A percentile compares a stretch with the other conserved stretches of the same genome.
Evolutionary conservation across 1,139 yeast genomes (phyloP).

Genomic region (Zygoascus meyerae): DNA sequence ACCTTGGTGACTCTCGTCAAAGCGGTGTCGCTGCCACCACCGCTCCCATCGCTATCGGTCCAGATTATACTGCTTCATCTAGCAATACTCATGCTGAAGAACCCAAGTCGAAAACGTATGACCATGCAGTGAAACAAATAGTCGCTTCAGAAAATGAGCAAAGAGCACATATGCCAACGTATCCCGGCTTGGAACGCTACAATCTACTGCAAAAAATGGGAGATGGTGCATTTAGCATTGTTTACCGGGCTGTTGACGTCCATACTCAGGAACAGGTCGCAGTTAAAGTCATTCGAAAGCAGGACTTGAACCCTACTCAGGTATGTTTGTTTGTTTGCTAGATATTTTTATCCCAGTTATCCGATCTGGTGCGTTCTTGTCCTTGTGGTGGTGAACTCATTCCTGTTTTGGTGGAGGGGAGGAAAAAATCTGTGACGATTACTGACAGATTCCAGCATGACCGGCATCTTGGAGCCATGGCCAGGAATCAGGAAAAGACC

Average conservation of each 20-base stretch:
- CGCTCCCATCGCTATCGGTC: constrained; percentile 14
- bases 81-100: constrained; percentile 22
- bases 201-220: constrained; percentile 42
- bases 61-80: constrained; percentile 8
- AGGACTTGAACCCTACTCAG: constrained; percentile 46
- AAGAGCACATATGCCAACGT: constrained; percentile 38
- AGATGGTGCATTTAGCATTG: constrained; percentile 84
- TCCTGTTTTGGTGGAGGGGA: not conserved
- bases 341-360: not conserved
- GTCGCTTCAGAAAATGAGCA: constrained; percentile 55
- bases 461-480: constrained; percentile 26
- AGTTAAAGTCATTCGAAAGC: constrained; percentile 75
- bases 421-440: not conserved
- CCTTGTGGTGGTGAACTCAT: not conserved
- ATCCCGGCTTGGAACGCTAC: constrained; percentile 47
- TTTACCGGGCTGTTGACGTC: constrained; percentile 61
- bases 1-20: not conserved
- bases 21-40: not conserved
- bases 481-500: constrained; percentile 27
- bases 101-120: constrained; percentile 35
- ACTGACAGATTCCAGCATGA: constrained; percentile 7
- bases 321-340: constrained; percentile 25
- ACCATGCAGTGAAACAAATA: constrained; percentile 52
- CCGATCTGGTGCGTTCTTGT: not conserved
- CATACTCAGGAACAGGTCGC: constrained; percentile 56